Evolutionary conservation across 2,329 filamentous ascomycete species (phyloP), one percentile per base, ranked within the genome.

Genomic region (Cytospora piceae): DNA sequence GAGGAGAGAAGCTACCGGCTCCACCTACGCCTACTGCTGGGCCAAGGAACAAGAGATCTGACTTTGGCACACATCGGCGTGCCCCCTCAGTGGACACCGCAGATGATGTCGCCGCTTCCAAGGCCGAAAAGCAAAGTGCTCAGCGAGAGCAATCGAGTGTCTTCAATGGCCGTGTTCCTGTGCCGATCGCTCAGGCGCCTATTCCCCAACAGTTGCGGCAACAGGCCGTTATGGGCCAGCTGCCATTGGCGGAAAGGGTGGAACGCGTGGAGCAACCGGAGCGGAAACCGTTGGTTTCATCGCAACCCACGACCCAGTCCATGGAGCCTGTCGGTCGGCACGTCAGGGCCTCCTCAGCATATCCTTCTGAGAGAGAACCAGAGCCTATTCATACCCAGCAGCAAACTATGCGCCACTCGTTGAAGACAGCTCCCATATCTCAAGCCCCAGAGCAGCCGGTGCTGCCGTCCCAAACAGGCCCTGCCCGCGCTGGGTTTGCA

Each of bases 1-100:
- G 83, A 61, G 86, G 86, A 55, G 87, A 90, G 75, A 83, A 83
- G 71, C 79, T 83, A 61, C 87, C 87, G 1, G 81, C 84, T 27
- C 84, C 87, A 42, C 88, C 88, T 9, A 78, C 80, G n/a, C 85
- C 85, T 29, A 82, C 82, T 8, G 78, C 81, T 22, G 77, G 78
- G 39, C 81, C 83, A 27, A 80, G 81, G 57, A 83, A 85, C 69
- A 80, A 80, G 72, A 78, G 81, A 58, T 83, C 82, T 73, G 86
- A 85, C 76, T 79, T 74, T 71, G 80, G 74, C 63, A 72, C 75
- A 6, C 79, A 80, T 55, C 78, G 82, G 66, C 80, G 61, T 27
- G 66, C 51, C 7, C 56, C 63, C 24, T 80, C 83, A 65, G 78
- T 82, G 61, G 83, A 86, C 22, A 72, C 78, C 49, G 74, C 78